phyloP scores from a whole-genome alignment of 2,329 filamentous ascomycete genomes.

The Sclerotinia spermophila region DNA sequence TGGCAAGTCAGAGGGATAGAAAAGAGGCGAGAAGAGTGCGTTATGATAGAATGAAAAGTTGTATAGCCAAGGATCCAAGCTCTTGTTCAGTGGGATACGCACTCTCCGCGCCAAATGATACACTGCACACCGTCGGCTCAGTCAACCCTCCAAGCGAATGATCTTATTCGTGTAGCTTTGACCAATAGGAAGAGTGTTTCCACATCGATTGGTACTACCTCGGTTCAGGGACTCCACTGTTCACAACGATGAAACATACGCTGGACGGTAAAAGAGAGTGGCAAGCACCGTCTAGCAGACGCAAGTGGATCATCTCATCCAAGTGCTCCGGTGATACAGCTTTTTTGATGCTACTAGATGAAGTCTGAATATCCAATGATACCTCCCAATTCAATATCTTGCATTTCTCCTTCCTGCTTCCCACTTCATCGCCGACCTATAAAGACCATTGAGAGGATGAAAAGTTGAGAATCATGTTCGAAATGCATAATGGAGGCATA shows the following conservation, averaged over 20 bases:
- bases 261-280: slow-evolving; percentile 5
- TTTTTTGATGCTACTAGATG: neutral
- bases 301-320: slow-evolving; percentile 10
- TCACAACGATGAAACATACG: slow-evolving; percentile 18
- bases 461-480: neutral
- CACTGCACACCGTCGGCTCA: slow-evolving; percentile 1
- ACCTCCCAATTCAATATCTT: neutral
- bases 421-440: neutral
- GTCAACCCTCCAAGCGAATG: neutral
- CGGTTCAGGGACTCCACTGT: slow-evolving; percentile 9
- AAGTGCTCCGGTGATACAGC: neutral
- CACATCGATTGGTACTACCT: neutral
- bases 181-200: neutral
- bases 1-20: neutral
- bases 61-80: neutral
- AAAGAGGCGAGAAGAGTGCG: neutral
- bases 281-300: slow-evolving; percentile 6
- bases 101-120: slow-evolving; percentile 12
- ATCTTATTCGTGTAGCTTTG: slow-evolving; percentile 2
- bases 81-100: neutral
- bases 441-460: neutral
- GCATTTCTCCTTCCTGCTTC: neutral
- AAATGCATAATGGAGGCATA: neutral
- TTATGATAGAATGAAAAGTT: neutral
- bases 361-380: slow-evolving; percentile 4